Evolutionary conservation across 1,284 basidiomycete genomes (phyloP), one percentile per base, ranked within the genome.

Genomic region (Apiotrichum sp.): DNA sequence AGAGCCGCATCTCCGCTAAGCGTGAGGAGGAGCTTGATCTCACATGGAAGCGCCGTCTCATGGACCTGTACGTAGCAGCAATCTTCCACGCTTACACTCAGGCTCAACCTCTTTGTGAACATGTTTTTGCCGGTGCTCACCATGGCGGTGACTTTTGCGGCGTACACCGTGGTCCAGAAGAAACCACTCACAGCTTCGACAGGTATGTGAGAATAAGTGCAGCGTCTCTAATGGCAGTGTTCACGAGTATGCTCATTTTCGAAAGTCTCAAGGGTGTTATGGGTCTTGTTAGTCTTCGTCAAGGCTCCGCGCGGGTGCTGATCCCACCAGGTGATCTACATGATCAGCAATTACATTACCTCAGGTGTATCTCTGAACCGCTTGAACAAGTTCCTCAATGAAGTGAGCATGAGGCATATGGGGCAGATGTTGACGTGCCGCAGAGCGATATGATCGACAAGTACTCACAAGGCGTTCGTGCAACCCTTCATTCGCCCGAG

Each of bases 91-190:
- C 16, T 49, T 35, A 55, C 48, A 0, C 38, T 13, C 56, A 58
- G 56, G 9, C 35, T 59, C 32, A 57, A 56, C 41, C 55, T 52
- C n/a, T 34, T 72, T 52, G 58, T 60, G 58, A 86, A 84, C 69
- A 82, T 79, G 60, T 50, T 83, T 42, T 81, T 88, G 39, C 86
- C 87, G 0, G 74, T 86, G 4, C 60, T 84, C 39, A 84, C 83
- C 13, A 88, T 88, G 81, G 67, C 84, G 39, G 78, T 80, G n/a
- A 86, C 86, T 0, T 89, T 84, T 68, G 79, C 80, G 6, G 81
- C 82, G 38, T 86, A 82, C 65, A 81, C 80, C 11, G 59, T 78
- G 3, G 66, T 81, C 8, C 74, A 80, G 67, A 75, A 78, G 61
- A 63, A 73, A 58, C 67, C 76, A 33, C 68, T 82, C 8, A 78